These are phyloP conservation scores for Bipolaris gigantea DNA, from an alignment of 2,329 filamentous ascomycete genomes.

Conservation along the genomic window DNA sequence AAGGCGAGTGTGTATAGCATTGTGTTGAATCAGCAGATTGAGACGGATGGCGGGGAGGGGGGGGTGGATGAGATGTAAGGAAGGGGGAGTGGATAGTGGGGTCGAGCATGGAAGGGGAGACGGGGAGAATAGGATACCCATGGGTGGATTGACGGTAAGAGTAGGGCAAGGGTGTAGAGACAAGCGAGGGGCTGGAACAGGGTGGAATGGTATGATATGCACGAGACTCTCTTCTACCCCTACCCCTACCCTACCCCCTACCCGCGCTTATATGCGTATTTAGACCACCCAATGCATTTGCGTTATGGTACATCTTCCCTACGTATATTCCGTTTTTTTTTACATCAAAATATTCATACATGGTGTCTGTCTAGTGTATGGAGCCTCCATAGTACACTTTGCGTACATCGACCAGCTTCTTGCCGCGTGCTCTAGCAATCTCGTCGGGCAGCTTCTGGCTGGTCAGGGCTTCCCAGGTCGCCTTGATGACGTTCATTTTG, in stretches of 20 bases:
- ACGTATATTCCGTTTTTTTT: background rate
- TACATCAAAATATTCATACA: conserved; percentile 20
- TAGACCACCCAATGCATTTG: background rate
- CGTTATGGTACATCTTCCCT: conserved; percentile 22
- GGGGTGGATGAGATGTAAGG: conserved; percentile 10
- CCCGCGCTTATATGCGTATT: background rate
- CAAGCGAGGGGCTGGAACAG: background rate
- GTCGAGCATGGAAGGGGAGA: background rate
- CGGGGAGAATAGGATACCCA: background rate
- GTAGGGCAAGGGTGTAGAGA: too few species aligned
- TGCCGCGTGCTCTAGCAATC: conserved; percentile 83
- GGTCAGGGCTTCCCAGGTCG: conserved; percentile 77
- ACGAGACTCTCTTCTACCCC: conserved; percentile 5
- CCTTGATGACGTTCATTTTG: conserved; percentile 98
- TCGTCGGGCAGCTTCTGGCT: conserved; percentile 86
- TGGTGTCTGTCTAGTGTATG: conserved; percentile 26
- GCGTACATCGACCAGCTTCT: conserved; percentile 93
- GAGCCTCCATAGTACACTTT: conserved; percentile 94
- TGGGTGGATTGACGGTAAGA: too few species aligned
- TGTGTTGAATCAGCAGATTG: conserved; percentile 86
- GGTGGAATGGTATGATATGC: conserved; percentile 3
- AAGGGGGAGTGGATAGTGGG: too few species aligned
- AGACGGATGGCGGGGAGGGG: conserved; percentile 34
- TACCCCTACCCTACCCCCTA: too few species aligned
- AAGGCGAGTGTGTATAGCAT: conserved; percentile 99